Conservation (phyloP, 2,329 filamentous ascomycete species). For the Nemania serpens region DNA sequence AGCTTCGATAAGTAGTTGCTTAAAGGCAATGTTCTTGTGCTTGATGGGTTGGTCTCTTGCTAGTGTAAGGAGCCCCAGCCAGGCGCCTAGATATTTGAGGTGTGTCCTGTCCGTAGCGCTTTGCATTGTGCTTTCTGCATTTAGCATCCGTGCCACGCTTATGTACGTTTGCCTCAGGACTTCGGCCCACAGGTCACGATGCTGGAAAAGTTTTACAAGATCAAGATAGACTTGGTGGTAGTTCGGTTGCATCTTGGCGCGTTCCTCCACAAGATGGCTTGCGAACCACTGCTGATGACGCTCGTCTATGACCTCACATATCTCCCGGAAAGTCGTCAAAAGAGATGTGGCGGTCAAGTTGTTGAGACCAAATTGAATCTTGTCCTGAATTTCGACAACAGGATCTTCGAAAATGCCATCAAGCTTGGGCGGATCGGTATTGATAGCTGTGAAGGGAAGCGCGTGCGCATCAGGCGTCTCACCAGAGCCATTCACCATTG, state of each 20-base stretch:
- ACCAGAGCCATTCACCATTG: constrained; percentile 70
- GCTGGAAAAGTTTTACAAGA: constrained; percentile 80
- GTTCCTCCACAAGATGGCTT: constrained; percentile 89
- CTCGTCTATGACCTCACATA: constrained; percentile 76
- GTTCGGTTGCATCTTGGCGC: constrained; percentile 96
- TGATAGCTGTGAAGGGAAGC: constrained; percentile 77
- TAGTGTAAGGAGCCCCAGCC: constrained; percentile 91
- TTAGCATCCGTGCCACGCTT: constrained; percentile 83
- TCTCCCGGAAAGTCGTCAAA: constrained; percentile 79
- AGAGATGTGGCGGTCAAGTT: constrained; percentile 93
- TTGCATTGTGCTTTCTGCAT: constrained; percentile 84
- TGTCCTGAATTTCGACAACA: constrained; percentile 82
- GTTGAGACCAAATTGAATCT: constrained; percentile 93
- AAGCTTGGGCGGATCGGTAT: constrained; percentile 70
- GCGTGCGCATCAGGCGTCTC: constrained; percentile 70
- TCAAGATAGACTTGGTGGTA: constrained; percentile 94
- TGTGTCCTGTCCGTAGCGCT: constrained; percentile 84
- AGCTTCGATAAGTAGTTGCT: constrained; percentile 90
- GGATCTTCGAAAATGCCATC: constrained; percentile 78
- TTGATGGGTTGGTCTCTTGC: constrained; percentile 95
- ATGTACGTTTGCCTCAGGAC: constrained; percentile 92
- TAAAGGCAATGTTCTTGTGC: constrained; percentile 96
- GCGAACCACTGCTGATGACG: constrained; percentile 97
- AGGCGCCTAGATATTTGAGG: constrained; percentile 89
- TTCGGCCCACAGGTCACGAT: constrained; percentile 80